phyloP scores from a whole-genome alignment of 2,329 filamentous ascomycete species.

The Juglanconis sp. region DNA sequence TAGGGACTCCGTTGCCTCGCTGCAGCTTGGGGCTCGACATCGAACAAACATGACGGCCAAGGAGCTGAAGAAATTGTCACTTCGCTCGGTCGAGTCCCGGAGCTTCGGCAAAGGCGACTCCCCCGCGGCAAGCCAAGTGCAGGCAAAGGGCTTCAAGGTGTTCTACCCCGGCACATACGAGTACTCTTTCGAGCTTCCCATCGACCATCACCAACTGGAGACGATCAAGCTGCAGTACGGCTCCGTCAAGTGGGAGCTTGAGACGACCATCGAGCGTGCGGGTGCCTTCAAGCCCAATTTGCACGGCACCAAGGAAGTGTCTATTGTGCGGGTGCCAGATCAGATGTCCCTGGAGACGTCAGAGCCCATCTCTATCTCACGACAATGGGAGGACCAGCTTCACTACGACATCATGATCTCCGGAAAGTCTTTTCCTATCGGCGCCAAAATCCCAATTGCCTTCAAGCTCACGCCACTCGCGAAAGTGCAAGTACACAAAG shows the following conservation, averaged over 20 bases:
- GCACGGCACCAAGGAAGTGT: constrained; percentile 76
- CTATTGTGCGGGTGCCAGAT: constrained; percentile 78
- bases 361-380: constrained; percentile 88
- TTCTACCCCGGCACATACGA: constrained; percentile 72
- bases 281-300: constrained; percentile 89
- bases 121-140: constrained; percentile 56
- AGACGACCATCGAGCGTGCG: constrained; percentile 79
- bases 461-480: constrained; percentile 91
- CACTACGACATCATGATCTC: constrained; percentile 97
- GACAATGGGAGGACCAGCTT: constrained; percentile 92
- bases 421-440: constrained; percentile 89
- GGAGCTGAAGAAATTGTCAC: constrained; percentile 65
- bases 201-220: constrained; percentile 85
- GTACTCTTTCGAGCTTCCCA: constrained; percentile 78
- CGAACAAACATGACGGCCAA: constrained; percentile 38
- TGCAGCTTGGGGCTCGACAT: constrained; percentile 29
- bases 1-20: constrained; percentile 30
- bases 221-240: constrained; percentile 85
- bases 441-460: constrained; percentile 82
- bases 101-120: constrained; percentile 81
- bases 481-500: constrained; percentile 88
- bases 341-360: constrained; percentile 87
- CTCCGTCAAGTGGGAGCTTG: constrained; percentile 82
- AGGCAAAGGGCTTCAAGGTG: constrained; percentile 74
- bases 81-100: constrained; percentile 76